Evolutionary conservation across 257 asterid species (phyloP), one percentile per base, ranked within the genome.

Genomic region (Penstemon eatonii): DNA sequence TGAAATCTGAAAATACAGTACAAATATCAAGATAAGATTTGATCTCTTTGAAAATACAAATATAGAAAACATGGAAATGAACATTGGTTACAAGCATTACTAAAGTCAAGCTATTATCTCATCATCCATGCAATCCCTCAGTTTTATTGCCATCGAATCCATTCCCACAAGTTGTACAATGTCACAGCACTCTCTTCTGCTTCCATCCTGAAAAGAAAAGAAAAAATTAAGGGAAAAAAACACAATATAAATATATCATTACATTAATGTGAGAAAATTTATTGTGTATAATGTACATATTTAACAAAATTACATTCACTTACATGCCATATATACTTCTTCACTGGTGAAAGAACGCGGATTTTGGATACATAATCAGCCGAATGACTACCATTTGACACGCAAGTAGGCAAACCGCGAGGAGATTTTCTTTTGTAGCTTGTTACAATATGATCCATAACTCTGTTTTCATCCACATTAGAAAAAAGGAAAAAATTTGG

Each of bases 131-230:
- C 78, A 75, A 1, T 69, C 72, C 54, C 81, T 69, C 52, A 80
- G 51, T 56, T 66, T 80, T 44, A 80, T 52, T 18, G 65, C 73
- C 56, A 74, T 40, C 40, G 74, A 49, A 62, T 73, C 80, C 77
- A 45, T 69, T 36, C 73, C 81, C 38, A 33, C 63, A 56, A 42
- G 9, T 33, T 71, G 56, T 49, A 54, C 60, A 36, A 72, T 72
- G 42, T 79, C 79, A 15, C 84, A 79, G 15, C 81, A 76, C 67
- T 79, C 84, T 76, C 81, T 72, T 73, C 81, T 65, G 36, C 65
- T 66, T 58, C 74, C 81, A 46, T 11, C 65, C 83, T 75, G 56
- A 2, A 3, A 13, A 6, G 18, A 15, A 15, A 0, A 15, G 18
- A 15, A 15, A 15, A 15, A 15, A 15, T 15, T 15, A 15, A 6